Percentiles rank a stretch among this genome's conserved stretches.
Evolutionary conservation across 148 eudicot species (phyloP).

Genomic region (Persicaria tinctoria): DNA sequence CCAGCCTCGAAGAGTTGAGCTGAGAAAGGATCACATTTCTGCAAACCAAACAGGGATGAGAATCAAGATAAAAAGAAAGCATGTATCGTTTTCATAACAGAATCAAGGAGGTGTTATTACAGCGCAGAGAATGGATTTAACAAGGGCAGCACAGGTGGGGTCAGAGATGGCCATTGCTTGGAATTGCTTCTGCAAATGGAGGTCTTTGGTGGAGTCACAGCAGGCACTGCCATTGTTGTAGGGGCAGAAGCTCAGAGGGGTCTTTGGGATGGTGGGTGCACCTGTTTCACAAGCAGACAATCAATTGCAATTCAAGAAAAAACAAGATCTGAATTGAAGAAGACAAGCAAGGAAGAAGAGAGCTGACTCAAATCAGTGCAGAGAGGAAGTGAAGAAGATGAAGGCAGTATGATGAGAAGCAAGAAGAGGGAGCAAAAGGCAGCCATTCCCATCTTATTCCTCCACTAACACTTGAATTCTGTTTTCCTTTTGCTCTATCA

Average conservation of each 20-base stretch:
- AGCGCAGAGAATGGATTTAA: constrained; percentile 75
- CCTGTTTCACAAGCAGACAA: constrained; percentile 29
- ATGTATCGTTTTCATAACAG: too few species aligned
- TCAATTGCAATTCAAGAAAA: not conserved
- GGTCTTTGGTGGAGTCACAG: constrained; percentile 59
- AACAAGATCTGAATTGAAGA: not conserved
- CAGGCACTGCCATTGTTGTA: constrained; percentile 59
- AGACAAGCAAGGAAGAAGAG: constrained; percentile 14
- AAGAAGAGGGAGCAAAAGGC: constrained; percentile 15
- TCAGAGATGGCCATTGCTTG: constrained; percentile 67
- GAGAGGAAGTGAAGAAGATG: constrained; percentile 55
- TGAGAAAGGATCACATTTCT: constrained; percentile 86
- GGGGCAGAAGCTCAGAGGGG: constrained; percentile 47
- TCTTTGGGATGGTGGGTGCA: constrained; percentile 40
- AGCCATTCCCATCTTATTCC: not conserved
- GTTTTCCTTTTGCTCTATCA: not conserved
- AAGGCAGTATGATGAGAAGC: constrained; percentile 30
- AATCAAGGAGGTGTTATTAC: constrained; percentile 28
- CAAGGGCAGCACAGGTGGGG: constrained; percentile 56
- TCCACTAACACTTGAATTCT: not conserved
- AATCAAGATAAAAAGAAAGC: not conserved
- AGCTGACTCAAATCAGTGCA: constrained; percentile 69
- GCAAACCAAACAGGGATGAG: constrained; percentile 16
- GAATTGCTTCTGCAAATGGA: constrained; percentile 49
- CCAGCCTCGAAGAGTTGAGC: constrained; percentile 46